phyloP scores from a whole-genome alignment of 1,284 basidiomycete genomes.

The Lentinula novae-zelandiae region DNA sequence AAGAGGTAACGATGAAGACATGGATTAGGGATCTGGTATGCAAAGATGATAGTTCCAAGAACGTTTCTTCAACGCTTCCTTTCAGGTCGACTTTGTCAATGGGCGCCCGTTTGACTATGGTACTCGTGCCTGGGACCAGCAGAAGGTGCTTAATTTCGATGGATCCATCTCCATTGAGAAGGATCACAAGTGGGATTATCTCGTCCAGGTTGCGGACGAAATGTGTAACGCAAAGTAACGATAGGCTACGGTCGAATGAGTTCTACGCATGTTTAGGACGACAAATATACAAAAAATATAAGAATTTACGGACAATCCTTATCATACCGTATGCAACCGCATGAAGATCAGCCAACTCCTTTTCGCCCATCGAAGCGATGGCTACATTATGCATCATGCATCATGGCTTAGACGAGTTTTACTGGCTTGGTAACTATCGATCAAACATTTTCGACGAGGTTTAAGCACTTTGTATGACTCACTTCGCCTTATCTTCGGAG shows the following conservation, averaged over 20 bases:
- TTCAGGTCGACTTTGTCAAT: conserved; percentile 13
- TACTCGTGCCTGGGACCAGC: conserved; percentile 11
- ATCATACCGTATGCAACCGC: too few relatives aligned
- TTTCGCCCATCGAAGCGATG: too few relatives aligned
- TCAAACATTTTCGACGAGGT: too few relatives aligned
- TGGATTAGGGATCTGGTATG: conserved; percentile 15
- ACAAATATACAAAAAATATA: neutral
- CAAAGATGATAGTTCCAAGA: neutral
- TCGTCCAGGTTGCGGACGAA: conserved; percentile 13
- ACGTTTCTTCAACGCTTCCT: neutral
- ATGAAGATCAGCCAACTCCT: too few relatives aligned
- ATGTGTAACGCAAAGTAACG: conserved; percentile 12
- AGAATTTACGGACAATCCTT: too few relatives aligned
- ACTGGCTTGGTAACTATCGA: too few relatives aligned
- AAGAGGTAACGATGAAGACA: conserved; percentile 13
- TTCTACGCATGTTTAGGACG: neutral
- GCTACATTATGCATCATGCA: too few relatives aligned
- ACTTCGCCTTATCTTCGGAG: too few relatives aligned
- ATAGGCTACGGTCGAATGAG: too few relatives aligned
- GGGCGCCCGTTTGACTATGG: conserved; percentile 11
- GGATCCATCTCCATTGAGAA: conserved; percentile 13
- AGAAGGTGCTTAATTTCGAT: conserved; percentile 12
- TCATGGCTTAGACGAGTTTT: too few relatives aligned
- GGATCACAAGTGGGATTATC: conserved; percentile 15
- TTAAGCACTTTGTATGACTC: too few relatives aligned